Base-by-base conservation (phyloP, 2,329 filamentous ascomycete genomes). In the Fusarium temperatum region DNA sequence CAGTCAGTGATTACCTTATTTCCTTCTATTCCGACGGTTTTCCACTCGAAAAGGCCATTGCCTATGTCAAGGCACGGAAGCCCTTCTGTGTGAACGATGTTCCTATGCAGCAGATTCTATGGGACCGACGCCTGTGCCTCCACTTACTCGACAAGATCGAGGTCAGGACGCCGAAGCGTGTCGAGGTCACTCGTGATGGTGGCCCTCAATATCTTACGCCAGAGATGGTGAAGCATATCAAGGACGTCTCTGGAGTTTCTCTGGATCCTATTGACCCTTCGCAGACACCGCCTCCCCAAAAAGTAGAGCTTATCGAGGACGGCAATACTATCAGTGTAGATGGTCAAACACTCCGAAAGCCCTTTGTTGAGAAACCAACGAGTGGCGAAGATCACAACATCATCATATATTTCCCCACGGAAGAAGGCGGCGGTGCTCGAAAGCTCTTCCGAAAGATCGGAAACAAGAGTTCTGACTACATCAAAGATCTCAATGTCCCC, bases 21-120 rank as follows among this genome's bases (percentile, higher is more conserved):
- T 98, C 95, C 7, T 99, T 99, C 84, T 99, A 98, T 83, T 98
- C 96, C 0, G 96, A 98, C 81, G 96, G 96, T 2, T 99, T 99
- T 76, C 96, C 96, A 0, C 85, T 99, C 53, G 95, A 98, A 75
- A 99, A 99, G 81, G 96, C 97, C 10, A 97, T 99, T 77, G 94
- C 95, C 39, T 99, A 99, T 82, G 94, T 95, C 70, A 94, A 95
- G 79, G 89, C 97, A 17, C 91, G 96, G 63, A 97, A 97, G 80
- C 96, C 96, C 1, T 98, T 98, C 78, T 98, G 96, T 80, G 95
- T 99, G 80, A 99, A 99, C 80, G 96, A 99, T 82, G 87, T 99
- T 48, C 94, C 95, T 2, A 98, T 99, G 94, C 96, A 99, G 82
- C 95, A 97, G 82, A 91, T 99, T 11, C 86, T 99, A 7, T 99